Evolutionary conservation across 192 early-diverging fungal genomes (phyloP).

Genomic region (Podochytrium sp.): DNA sequence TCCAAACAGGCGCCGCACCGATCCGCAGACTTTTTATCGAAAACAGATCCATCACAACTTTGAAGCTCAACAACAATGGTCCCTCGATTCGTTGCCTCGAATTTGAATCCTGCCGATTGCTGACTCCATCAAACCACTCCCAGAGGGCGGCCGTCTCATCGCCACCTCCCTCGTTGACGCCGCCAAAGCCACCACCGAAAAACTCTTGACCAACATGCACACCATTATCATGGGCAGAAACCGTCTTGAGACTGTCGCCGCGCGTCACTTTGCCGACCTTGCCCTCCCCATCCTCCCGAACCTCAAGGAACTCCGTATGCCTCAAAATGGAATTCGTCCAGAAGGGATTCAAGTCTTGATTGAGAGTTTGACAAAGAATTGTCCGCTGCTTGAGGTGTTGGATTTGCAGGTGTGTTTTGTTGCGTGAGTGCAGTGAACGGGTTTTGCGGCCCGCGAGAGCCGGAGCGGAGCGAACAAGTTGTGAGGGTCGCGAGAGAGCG

Average conservation of each 20-base stretch:
- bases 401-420: slow-evolving; percentile 60
- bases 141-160: slow-evolving; percentile 82
- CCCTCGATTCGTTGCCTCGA: slow-evolving; percentile 80
- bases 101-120: no score
- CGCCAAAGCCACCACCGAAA: slow-evolving; percentile 61
- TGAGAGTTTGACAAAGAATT: slow-evolving; percentile 59
- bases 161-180: slow-evolving; percentile 80
- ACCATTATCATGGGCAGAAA: slow-evolving; percentile 91
- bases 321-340: slow-evolving; percentile 96
- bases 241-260: slow-evolving; percentile 86
- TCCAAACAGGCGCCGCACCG: slow-evolving; percentile 79
- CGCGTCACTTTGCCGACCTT: slow-evolving; percentile 72
- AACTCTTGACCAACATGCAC: slow-evolving; percentile 64
- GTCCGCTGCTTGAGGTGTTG: slow-evolving; percentile 70
- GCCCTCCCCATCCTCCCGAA: slow-evolving; percentile 80
- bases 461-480: no score
- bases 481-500: no score
- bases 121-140: no score
- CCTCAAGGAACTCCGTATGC: slow-evolving; percentile 84
- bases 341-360: slow-evolving; percentile 86
- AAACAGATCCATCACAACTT: slow-evolving; percentile 76
- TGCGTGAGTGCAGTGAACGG: neutral
- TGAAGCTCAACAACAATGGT: slow-evolving; percentile 97
- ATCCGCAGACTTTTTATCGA: slow-evolving; percentile 83
- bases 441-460: no score